Base-by-base conservation (phyloP, 768 basidiomycete genomes). In the Trametes sanguinea region DNA sequence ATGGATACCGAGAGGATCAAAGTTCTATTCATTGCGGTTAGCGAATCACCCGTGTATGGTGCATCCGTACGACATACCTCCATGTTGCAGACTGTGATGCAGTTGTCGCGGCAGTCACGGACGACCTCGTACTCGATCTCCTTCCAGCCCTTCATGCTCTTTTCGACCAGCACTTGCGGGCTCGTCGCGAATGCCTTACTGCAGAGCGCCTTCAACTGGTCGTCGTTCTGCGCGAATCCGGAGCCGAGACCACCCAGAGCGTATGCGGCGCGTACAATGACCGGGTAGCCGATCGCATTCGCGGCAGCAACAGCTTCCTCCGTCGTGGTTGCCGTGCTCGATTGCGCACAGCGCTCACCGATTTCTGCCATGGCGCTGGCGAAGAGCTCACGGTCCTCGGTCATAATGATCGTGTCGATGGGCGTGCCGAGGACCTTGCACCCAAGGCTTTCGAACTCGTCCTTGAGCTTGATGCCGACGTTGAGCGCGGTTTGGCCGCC, bases 91-190 rank as follows among this genome's bases (percentile, higher is more conserved):
- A 98, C 96, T 0, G 95, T 96, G 78, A 98, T 98, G 73, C 96
- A 98, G 73, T 99, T 99, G 73, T 98, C 93, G 64, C 92, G 83
- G 78, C 95, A 98, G 76, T 99, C 96, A 61, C 96, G 84, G 10
- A 98, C 96, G 52, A 99, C 96, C 73, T 99, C 96, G 69, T 99
- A 99, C 78, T 99, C 96, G 67, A 99, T 96, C 80, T 99, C 96
- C 78, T 99, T 98, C 96, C 96, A 99, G 2, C 96, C 96, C 78
- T 98, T 98, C 96, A 98, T 98, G 69, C 92, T 95, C 82, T 88
- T 95, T 81, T 99, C 97, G 14, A 99, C 94, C n/a, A 99, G 81
- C 0, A 99, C 95, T 76, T 98, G 97, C 46, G 96, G 95, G 68
- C 93, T 95, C 13, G 94, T 98, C 47, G 96, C 95, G 71, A 99